Percentiles rank a stretch among this genome's conserved stretches.
Evolutionary conservation across 176 grass and related monocot genomes (phyloP).

Genomic region (Carex cristatella): DNA sequence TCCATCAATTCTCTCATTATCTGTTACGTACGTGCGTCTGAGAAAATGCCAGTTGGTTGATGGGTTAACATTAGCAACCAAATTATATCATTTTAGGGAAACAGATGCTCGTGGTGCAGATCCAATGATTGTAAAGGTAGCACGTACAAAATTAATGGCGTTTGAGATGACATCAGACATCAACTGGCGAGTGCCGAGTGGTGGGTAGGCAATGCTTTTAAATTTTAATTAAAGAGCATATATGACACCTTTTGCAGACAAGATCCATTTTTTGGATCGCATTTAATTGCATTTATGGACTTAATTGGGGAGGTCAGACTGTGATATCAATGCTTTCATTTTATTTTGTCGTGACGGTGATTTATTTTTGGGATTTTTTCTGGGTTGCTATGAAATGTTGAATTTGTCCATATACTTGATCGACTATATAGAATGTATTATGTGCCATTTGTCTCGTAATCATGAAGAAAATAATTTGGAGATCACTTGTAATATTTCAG

Average conservation of each 20-base stretch:
- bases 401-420: neutral
- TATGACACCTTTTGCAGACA: neutral
- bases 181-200: neutral
- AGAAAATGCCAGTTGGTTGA: constrained; percentile 19
- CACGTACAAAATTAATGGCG: constrained; percentile 19
- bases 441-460: too few species aligned
- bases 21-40: neutral
- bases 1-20: neutral
- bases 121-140: neutral
- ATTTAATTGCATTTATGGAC: neutral
- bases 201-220: neutral
- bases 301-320: neutral
- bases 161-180: constrained; percentile 24
- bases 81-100: neutral
- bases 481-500: too few species aligned
- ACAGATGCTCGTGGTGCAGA: constrained; percentile 1
- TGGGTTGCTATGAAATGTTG: neutral
- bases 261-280: constrained; percentile 1
- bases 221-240: neutral
- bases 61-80: neutral
- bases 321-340: neutral
- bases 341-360: neutral
- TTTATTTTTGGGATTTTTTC: neutral
- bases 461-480: too few species aligned
- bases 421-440: too few species aligned